Percentiles rank a stretch among this genome's conserved stretches.
phyloP scores from a whole-genome alignment of 1,284 basidiomycete genomes.

The Ceratobasidium sp. region DNA sequence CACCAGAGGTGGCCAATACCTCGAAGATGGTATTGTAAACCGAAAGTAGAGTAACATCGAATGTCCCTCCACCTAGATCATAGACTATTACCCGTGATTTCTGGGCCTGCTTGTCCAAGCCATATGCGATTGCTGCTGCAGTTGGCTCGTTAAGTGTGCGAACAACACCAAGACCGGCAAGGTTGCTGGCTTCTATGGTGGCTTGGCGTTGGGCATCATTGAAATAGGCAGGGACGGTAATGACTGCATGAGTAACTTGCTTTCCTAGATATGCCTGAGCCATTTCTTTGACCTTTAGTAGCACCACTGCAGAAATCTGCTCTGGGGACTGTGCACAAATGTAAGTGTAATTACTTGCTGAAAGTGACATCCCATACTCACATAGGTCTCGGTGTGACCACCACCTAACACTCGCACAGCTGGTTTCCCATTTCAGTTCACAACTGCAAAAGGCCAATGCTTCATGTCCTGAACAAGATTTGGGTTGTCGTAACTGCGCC shows the following conservation, averaged over 20 bases:
- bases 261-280: background rate
- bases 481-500: background rate
- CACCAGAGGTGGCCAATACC: constrained; percentile 67
- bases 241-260: constrained; percentile 61
- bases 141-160: constrained; percentile 67
- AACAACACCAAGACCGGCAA: constrained; percentile 63
- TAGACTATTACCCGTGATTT: constrained; percentile 67
- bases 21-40: constrained; percentile 69
- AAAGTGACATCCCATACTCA: background rate
- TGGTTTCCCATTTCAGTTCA: constrained; percentile 64
- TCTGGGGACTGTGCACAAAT: background rate
- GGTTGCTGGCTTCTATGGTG: constrained; percentile 64
- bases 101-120: constrained; percentile 62
- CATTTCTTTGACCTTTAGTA: background rate
- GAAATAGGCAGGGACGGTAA: constrained; percentile 66
- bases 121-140: constrained; percentile 66
- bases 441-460: constrained; percentile 63
- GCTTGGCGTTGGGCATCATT: constrained; percentile 66
- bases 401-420: constrained; percentile 66
- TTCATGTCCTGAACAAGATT: background rate
- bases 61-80: constrained; percentile 69
- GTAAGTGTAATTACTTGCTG: constrained; percentile 30
- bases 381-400: constrained; percentile 62
- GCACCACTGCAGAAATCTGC: background rate
- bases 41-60: constrained; percentile 68